phyloP scores from a whole-genome alignment of 768 basidiomycete species.

The Antrodiella citrinella region DNA sequence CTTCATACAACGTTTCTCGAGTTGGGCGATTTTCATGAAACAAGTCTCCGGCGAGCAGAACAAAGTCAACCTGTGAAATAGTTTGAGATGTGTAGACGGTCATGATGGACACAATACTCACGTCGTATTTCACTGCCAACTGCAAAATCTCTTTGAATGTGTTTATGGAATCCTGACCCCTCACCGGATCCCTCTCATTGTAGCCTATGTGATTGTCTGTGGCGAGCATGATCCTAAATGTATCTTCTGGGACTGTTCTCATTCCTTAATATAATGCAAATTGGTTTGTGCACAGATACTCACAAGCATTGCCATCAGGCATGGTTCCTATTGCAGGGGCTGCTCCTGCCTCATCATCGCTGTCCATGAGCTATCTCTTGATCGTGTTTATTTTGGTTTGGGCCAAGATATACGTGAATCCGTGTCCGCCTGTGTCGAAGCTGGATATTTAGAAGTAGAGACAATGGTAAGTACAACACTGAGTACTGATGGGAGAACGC shows the following conservation, averaged over 20 bases:
- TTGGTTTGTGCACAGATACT: slow-evolving; percentile 11
- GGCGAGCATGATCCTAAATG: slow-evolving; percentile 78
- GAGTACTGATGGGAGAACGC: no score
- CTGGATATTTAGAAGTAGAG: no score
- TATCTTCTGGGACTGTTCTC: slow-evolving; percentile 50
- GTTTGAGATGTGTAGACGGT: background rate
- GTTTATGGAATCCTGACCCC: slow-evolving; percentile 92
- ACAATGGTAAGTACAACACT: no score
- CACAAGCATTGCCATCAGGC: slow-evolving; percentile 26
- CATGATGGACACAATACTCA: slow-evolving; percentile 29
- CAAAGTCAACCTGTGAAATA: slow-evolving; percentile 75
- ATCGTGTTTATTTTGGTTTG: no score
- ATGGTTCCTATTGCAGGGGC: slow-evolving; percentile 22
- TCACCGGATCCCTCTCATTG: slow-evolving; percentile 86
- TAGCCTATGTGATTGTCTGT: slow-evolving; percentile 97
- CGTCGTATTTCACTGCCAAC: slow-evolving; percentile 82
- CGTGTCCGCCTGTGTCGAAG: no score
- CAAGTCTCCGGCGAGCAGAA: slow-evolving; percentile 90
- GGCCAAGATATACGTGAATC: no score
- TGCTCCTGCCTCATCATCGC: slow-evolving; percentile 10
- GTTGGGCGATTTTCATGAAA: slow-evolving; percentile 98
- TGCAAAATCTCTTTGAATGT: slow-evolving; percentile 93
- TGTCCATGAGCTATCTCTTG: no score
- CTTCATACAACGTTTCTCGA: slow-evolving; percentile 81
- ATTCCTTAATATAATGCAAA: background rate